Evolutionary conservation across 1,284 basidiomycete species (phyloP).

Genomic region (Cryptococcus sp.): DNA sequence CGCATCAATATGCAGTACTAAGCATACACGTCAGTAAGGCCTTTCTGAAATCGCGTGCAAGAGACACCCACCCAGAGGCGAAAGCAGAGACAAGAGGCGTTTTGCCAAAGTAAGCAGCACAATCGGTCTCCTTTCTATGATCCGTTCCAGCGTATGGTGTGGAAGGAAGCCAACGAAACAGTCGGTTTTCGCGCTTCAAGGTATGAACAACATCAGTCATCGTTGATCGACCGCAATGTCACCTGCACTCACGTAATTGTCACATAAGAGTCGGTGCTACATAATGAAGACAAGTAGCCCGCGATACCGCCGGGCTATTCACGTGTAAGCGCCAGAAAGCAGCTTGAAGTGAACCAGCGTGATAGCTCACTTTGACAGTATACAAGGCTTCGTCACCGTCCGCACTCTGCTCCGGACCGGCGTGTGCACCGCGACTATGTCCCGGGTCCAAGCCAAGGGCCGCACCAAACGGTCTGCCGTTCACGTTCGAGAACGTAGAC

Average conservation of each 20-base stretch:
- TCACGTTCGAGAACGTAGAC: constrained; percentile 16
- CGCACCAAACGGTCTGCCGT: constrained; percentile 38
- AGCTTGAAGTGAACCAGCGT: background rate
- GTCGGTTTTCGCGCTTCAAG: constrained; percentile 85
- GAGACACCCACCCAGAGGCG: constrained; percentile 71
- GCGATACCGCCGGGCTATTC: constrained; percentile 92
- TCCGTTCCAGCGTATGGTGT: constrained; percentile 78
- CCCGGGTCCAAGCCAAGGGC: constrained; percentile 36
- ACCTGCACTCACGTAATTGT: constrained; percentile 63
- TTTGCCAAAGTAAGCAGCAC: constrained; percentile 96
- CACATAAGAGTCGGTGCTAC: constrained; percentile 89
- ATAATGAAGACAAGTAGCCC: constrained; percentile 93
- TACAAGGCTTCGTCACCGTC: constrained; percentile 67
- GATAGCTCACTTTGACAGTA: constrained; percentile 67
- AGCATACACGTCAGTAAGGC: background rate
- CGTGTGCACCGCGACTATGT: constrained; percentile 6
- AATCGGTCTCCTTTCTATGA: constrained; percentile 91
- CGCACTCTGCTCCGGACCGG: background rate
- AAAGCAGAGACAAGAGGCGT: constrained; percentile 87
- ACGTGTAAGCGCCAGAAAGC: constrained; percentile 2
- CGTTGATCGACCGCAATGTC: background rate
- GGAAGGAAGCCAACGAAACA: constrained; percentile 95
- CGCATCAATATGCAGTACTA: constrained; percentile 94
- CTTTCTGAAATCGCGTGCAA: constrained; percentile 20
- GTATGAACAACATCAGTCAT: background rate